phyloP scores from a whole-genome alignment of 2,329 filamentous ascomycete species.

The Cladosporium phlei region DNA sequence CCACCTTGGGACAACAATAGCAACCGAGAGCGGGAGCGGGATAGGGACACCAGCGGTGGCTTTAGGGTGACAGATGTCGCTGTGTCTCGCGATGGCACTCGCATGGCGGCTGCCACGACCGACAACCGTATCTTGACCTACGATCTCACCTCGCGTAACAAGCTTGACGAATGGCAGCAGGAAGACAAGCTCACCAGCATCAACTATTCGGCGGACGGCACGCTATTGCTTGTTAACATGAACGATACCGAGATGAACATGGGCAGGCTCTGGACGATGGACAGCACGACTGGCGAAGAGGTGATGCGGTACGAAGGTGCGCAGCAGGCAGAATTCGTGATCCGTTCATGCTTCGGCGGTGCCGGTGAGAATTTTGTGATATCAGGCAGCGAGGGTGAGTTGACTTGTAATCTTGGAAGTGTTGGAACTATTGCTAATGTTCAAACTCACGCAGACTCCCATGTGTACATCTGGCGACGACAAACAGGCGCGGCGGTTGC shows the following conservation, averaged over 20 bases:
- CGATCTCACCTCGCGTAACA: constrained; percentile 62
- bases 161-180: constrained; percentile 59
- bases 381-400: constrained; percentile 81
- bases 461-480: constrained; percentile 87
- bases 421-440: not conserved
- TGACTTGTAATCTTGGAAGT: not conserved
- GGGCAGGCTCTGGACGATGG: constrained; percentile 71
- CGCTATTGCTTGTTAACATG: constrained; percentile 75
- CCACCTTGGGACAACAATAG: constrained; percentile 34
- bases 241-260: constrained; percentile 42
- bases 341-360: constrained; percentile 79
- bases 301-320: constrained; percentile 73
- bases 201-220: constrained; percentile 75
- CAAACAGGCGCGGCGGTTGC: constrained; percentile 72
- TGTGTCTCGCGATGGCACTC: constrained; percentile 73
- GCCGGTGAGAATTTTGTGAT: constrained; percentile 88
- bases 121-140: constrained; percentile 72
- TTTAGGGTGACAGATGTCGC: constrained; percentile 79
- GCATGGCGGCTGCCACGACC: constrained; percentile 73
- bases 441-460: constrained; percentile 48
- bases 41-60: constrained; percentile 45
- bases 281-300: constrained; percentile 67
- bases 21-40: constrained; percentile 13
- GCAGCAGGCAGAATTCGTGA: constrained; percentile 69
- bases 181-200: constrained; percentile 71